A percentile compares a stretch with the other conserved stretches of the same genome.
These are phyloP conservation scores for Artemisia tridentata DNA, from an alignment of 129 eudicot species.

Conservation along the genomic window DNA sequence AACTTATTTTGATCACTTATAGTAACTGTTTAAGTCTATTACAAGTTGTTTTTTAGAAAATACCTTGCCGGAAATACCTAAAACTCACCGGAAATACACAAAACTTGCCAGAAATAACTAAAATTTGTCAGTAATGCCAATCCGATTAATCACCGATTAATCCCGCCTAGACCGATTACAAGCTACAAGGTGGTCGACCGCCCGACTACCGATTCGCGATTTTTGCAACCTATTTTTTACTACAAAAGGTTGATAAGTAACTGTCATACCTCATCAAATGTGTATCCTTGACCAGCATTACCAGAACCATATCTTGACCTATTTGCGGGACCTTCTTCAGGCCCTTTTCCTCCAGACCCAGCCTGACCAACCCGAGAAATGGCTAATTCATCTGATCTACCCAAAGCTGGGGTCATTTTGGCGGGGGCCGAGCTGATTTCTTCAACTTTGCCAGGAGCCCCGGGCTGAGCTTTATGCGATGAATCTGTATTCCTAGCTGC, in stretches of 20 bases:
- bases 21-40: too few species aligned
- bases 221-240: too few species aligned
- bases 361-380: slow-evolving; percentile 58
- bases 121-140: too few species aligned
- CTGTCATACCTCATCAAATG: slow-evolving; percentile 79
- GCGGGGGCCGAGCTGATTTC: slow-evolving; percentile 55
- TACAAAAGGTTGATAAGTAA: slow-evolving; percentile 7
- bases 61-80: too few species aligned
- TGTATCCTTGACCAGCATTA: slow-evolving; percentile 99
- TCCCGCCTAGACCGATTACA: too few species aligned
- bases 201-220: too few species aligned
- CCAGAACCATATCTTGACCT: slow-evolving; percentile 85
- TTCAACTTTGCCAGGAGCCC: slow-evolving; percentile 65
- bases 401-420: slow-evolving; percentile 46
- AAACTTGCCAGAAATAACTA: too few species aligned
- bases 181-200: too few species aligned
- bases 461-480: slow-evolving; percentile 59
- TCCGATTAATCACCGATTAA: too few species aligned
- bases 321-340: slow-evolving; percentile 80
- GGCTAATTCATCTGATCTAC: slow-evolving; percentile 60
- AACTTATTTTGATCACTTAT: too few species aligned
- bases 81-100: too few species aligned
- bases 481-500: slow-evolving; percentile 67
- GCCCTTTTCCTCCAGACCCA: slow-evolving; percentile 58
- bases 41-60: too few species aligned